phyloP scores from a whole-genome alignment of 225 moss, liverwort and hornwort genomes.

The Polytrichum commune region DNA sequence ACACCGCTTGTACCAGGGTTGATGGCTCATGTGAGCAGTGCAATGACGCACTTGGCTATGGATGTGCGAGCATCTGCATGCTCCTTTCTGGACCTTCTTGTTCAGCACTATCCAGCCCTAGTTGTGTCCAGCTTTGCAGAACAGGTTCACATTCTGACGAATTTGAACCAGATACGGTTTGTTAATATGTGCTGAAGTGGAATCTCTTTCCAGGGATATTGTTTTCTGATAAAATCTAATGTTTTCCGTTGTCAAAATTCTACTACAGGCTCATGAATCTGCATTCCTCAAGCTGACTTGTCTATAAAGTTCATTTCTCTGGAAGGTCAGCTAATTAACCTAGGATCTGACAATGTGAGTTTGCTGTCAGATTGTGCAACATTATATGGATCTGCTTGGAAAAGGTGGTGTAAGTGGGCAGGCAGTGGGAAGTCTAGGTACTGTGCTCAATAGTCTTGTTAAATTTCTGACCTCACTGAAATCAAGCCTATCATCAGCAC shows the following conservation, averaged over 20 bases:
- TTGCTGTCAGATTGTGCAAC: slow-evolving; percentile 65
- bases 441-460: slow-evolving; percentile 69
- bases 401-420: slow-evolving; percentile 88
- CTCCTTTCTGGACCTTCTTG: slow-evolving; percentile 74
- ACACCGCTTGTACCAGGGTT: slow-evolving; percentile 81
- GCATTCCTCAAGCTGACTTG: too few species aligned
- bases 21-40: slow-evolving; percentile 96
- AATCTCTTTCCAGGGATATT: slow-evolving; percentile 9
- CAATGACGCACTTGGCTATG: slow-evolving; percentile 92
- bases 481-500: slow-evolving; percentile 25
- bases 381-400: slow-evolving; percentile 79
- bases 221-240: neutral
- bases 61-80: slow-evolving; percentile 89
- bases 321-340: neutral
- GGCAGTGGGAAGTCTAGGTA: slow-evolving; percentile 56
- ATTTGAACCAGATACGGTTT: neutral
- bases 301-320: too few species aligned
- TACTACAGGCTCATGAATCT: too few species aligned
- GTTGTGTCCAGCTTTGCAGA: slow-evolving; percentile 64
- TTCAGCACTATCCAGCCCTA: slow-evolving; percentile 73
- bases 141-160: slow-evolving; percentile 56
- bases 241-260: too few species aligned
- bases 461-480: slow-evolving; percentile 68
- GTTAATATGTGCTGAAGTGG: too few species aligned
- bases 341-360: slow-evolving; percentile 8